Percentiles rank a stretch among this genome's conserved stretches.
These are phyloP conservation scores for Bolboschoenus planiculmis DNA, from an alignment of 176 grass and related monocot genomes.

Conservation along the genomic window DNA sequence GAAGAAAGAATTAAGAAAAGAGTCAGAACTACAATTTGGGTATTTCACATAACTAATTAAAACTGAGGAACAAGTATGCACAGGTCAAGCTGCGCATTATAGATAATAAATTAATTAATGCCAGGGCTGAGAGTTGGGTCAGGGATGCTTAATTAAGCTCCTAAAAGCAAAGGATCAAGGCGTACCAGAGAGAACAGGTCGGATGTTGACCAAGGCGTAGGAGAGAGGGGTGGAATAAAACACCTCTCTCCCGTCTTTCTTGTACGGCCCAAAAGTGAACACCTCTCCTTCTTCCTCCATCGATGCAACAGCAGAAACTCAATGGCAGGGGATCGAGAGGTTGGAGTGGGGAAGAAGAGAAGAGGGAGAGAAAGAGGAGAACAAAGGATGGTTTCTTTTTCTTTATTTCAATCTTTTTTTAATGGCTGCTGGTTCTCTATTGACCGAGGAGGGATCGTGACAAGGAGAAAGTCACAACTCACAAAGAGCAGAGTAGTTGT, in stretches of 20 bases:
- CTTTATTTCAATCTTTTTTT: no score
- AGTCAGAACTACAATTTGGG: neutral
- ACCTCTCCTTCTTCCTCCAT: conserved; percentile 14
- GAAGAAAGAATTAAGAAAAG: neutral
- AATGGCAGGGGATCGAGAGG: no score
- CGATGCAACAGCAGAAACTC: neutral
- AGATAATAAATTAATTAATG: neutral
- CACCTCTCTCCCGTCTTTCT: conserved; percentile 21
- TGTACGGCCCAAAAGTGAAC: conserved; percentile 13
- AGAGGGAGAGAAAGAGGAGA: no score
- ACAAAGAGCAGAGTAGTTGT: neutral
- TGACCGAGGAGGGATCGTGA: no score
- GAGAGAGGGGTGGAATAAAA: conserved; percentile 9
- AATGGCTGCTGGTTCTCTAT: no score
- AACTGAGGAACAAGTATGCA: neutral
- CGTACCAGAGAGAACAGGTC: conserved; percentile 18
- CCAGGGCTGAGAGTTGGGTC: neutral
- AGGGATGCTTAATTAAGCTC: neutral
- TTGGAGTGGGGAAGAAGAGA: no score
- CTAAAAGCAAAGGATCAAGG: neutral
- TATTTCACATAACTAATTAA: neutral
- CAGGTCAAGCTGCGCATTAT: no score
- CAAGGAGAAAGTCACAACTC: neutral
- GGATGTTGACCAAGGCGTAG: conserved; percentile 21
- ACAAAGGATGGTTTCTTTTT: no score